Evolutionary conservation across 257 asterid species (phyloP), one percentile per base, ranked within the genome.

Genomic region (Paulownia fortunei): DNA sequence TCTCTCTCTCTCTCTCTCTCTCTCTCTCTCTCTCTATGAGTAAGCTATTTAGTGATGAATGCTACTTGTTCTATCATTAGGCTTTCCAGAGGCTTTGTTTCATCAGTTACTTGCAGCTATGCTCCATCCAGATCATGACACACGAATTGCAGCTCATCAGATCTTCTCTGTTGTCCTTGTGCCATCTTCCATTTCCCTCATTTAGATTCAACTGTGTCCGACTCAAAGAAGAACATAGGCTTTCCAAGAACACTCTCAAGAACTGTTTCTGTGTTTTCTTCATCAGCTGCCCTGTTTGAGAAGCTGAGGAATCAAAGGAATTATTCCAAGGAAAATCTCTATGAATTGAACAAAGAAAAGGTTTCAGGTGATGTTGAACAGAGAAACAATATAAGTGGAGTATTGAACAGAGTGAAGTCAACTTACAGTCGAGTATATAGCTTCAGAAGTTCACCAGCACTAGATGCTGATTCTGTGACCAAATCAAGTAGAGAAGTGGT

Each of bases 141-240:
- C 99, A 1, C 89, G 99, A 71, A 86, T 96, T 52, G 99, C 97
- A 78, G 99, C 98, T 82, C 99, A 96, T 68, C 96, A 91, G 74
- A 93, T 96, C 81, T 96, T 93, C 84, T 90, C 99, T 6, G 99
- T 96, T 42, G 98, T 96, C 76, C 99, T 93, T 49, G 98, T 96
- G 68, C 99, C 99, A 49, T 87, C 99, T 71, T 93, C 99, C 4
- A 86, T 96, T 56, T 82, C 87, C 99, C 99, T 32, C 85, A 87
- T 16, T 61, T 81, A 30, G 86, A 86, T 75, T 69, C 87, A 44
- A 58, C 84, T 27, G 81, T 51, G 23, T 60, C 83, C 1, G 85
- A 81, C 74, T 69, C 81, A 9, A 86, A 85, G 86, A 88, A 90
- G 85, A 85, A 85, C 27, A 72, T 83, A 18, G 88, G 84, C 66